phyloP scores from a whole-genome alignment of 768 basidiomycete species.

The Tubosaeta sp. region DNA sequence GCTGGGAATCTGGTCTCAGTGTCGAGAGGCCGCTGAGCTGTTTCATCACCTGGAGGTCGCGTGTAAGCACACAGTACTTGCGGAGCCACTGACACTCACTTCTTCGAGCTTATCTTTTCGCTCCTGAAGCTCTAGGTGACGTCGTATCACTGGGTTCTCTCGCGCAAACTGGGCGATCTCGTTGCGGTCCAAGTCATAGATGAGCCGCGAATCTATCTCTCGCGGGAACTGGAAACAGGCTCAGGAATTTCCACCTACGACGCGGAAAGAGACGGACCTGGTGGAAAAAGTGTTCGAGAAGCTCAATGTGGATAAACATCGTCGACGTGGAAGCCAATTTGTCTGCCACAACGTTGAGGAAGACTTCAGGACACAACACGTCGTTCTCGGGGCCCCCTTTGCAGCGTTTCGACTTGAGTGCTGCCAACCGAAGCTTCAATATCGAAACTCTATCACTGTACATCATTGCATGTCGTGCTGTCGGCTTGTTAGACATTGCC shows the following conservation, averaged over 20 bases:
- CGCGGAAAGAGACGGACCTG: constrained; percentile 53
- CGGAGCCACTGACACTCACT: constrained; percentile 35
- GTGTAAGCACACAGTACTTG: constrained; percentile 6
- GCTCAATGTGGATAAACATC: constrained; percentile 98
- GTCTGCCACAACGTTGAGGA: constrained; percentile 94
- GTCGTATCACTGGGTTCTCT: constrained; percentile 86
- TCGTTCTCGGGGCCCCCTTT: constrained; percentile 83
- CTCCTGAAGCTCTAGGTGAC: constrained; percentile 91
- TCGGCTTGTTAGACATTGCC: constrained; percentile 3
- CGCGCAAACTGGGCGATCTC: constrained; percentile 91
- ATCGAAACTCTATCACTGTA: constrained; percentile 78
- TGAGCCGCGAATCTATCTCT: constrained; percentile 90
- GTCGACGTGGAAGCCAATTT: constrained; percentile 94
- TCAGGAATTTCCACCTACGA: not conserved
- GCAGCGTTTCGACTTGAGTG: constrained; percentile 88
- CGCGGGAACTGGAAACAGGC: constrained; percentile 75
- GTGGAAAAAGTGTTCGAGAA: constrained; percentile 98
- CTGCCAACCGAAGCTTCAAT: constrained; percentile 80
- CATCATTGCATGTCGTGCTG: constrained; percentile 90
- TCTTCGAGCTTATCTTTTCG: constrained; percentile 97
- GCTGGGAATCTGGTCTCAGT: constrained; percentile 77
- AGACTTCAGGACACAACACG: constrained; percentile 91
- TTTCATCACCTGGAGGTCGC: constrained; percentile 75
- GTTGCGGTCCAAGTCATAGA: constrained; percentile 88
- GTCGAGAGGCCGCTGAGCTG: constrained; percentile 90